Conservation (phyloP, 176 grass and related monocot species). For the Oryza officinalis region DNA sequence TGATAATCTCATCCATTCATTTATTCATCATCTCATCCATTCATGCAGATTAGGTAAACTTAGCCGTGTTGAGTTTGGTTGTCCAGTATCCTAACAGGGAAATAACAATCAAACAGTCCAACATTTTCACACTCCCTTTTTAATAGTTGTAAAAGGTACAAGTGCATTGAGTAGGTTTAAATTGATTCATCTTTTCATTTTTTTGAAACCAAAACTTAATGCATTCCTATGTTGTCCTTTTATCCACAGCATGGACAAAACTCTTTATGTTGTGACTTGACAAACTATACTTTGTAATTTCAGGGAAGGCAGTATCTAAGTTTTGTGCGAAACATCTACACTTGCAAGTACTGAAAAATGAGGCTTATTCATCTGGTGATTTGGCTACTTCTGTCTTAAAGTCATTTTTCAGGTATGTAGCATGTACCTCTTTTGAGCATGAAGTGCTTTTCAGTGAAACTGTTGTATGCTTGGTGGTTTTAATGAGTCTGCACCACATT, state of each 20-base stretch:
- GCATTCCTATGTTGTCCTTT: conserved; percentile 4
- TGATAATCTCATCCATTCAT: no score
- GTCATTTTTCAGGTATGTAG: conserved; percentile 83
- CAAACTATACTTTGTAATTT: conserved; percentile 23
- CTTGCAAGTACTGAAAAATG: conserved; percentile 64
- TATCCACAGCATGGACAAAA: background rate
- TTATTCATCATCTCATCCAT: no score
- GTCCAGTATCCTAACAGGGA: background rate
- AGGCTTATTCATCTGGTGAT: conserved; percentile 60
- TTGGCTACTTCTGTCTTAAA: conserved; percentile 56
- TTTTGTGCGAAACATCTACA: conserved; percentile 93
- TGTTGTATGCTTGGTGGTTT: conserved; percentile 10
- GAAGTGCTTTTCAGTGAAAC: conserved; percentile 2
- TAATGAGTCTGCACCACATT: background rate
- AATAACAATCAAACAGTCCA: conserved; percentile 2
- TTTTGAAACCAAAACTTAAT: background rate
- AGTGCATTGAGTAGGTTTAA: background rate
- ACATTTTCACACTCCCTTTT: conserved; percentile 9
- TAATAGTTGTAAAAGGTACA: background rate
- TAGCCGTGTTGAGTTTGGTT: conserved; percentile 11
- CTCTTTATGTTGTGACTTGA: background rate
- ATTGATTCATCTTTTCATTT: background rate
- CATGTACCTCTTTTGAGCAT: background rate
- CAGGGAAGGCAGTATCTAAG: conserved; percentile 89
- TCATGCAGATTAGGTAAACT: background rate